Conservation (phyloP, 208 protist species). For the Leishmania amazonensis region DNA sequence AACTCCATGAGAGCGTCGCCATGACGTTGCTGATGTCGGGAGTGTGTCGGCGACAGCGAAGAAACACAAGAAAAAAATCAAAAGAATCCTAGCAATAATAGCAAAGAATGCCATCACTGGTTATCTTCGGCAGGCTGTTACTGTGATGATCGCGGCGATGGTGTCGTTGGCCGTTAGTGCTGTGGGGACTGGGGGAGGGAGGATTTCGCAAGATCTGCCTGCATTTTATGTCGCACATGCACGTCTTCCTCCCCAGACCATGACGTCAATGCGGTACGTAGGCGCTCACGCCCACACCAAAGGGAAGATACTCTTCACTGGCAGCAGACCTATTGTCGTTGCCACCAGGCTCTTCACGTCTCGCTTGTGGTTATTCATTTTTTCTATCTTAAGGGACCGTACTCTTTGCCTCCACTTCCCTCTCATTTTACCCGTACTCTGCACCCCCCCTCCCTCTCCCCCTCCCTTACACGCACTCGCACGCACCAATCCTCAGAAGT, state of each 20-base stretch:
- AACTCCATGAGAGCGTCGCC: neutral
- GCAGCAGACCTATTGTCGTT: neutral
- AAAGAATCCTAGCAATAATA: neutral
- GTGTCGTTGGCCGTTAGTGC: neutral
- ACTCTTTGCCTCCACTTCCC: neutral
- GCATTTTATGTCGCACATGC: neutral
- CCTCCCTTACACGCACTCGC: neutral
- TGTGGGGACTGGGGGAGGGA: neutral
- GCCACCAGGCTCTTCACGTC: neutral
- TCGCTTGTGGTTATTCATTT: neutral
- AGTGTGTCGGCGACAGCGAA: neutral
- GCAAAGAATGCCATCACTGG: neutral
- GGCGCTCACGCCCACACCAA: neutral
- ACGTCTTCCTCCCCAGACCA: neutral
- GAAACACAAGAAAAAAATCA: neutral
- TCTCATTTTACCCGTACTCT: neutral
- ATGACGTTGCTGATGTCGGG: neutral
- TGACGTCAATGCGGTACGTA: neutral
- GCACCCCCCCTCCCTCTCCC: neutral
- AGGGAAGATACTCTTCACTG: neutral
- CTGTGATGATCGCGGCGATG: neutral
- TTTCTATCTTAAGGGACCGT: neutral
- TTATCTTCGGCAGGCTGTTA: neutral
- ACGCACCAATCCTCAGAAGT: constrained; percentile 1
- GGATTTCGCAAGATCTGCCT: neutral